These are phyloP conservation scores for Colletotrichum sp. DNA, from an alignment of 2,329 filamentous ascomycete genomes.

Conservation along the genomic window DNA sequence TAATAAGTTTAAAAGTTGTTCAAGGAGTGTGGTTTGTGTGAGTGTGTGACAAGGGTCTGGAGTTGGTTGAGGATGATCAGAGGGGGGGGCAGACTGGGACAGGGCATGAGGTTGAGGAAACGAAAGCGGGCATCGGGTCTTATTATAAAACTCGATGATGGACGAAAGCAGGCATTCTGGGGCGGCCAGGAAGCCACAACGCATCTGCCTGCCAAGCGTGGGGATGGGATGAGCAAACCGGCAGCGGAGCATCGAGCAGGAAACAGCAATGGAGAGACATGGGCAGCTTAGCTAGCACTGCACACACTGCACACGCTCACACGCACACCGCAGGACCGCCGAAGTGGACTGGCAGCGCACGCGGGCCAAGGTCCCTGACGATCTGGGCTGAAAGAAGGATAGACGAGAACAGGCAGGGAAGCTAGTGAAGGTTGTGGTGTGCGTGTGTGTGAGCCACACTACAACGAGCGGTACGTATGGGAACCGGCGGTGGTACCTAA, in stretches of 20 bases:
- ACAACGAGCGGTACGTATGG: not conserved
- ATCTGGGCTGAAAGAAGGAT: slow-evolving; percentile 16
- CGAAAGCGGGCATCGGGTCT: slow-evolving; percentile 15
- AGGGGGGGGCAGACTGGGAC: not conserved
- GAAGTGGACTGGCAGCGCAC: slow-evolving; percentile 5
- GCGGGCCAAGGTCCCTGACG: slow-evolving; percentile 20
- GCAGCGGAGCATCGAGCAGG: slow-evolving; percentile 1
- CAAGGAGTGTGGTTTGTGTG: slow-evolving; percentile 9
- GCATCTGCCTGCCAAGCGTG: slow-evolving; percentile 18
- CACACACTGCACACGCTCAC: not conserved
- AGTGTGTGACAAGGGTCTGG: not conserved
- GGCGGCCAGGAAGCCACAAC: not conserved
- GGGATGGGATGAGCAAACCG: slow-evolving; percentile 15
- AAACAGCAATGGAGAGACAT: slow-evolving; percentile 11
- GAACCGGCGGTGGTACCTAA: not conserved
- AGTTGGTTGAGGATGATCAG: not conserved
- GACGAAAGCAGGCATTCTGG: slow-evolving; percentile 10
- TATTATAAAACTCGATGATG: slow-evolving; percentile 20
- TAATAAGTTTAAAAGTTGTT: not conserved
- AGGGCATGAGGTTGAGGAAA: slow-evolving; percentile 2
- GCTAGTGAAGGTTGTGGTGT: not conserved
- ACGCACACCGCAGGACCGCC: not conserved
- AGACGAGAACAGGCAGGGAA: slow-evolving; percentile 1
- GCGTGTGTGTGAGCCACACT: not conserved
- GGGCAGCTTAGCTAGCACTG: not conserved